Percentiles rank a stretch among this genome's conserved stretches.
These are phyloP conservation scores for Trichoderma sp. DNA, from an alignment of 2,329 filamentous ascomycete genomes.

Conservation along the genomic window DNA sequence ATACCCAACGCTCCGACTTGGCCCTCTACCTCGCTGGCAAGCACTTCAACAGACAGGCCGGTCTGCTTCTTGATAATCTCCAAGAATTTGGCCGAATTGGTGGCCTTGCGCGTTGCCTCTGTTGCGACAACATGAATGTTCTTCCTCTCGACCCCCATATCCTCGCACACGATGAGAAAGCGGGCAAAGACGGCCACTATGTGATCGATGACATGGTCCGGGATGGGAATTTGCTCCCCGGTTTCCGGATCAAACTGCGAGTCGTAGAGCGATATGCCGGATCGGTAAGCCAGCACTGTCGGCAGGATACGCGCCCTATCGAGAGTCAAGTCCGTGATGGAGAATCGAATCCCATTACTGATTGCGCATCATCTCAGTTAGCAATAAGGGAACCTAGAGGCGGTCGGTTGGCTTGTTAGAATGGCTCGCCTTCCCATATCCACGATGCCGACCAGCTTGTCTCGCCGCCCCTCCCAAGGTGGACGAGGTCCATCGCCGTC, in stretches of 20 bases:
- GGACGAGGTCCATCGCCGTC: slow-evolving; percentile 29
- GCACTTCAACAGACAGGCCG: slow-evolving; percentile 61
- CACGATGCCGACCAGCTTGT: slow-evolving; percentile 40
- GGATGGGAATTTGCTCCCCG: slow-evolving; percentile 39
- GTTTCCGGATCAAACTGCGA: slow-evolving; percentile 39
- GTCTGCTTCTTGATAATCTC: slow-evolving; percentile 54
- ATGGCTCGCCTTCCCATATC: slow-evolving; percentile 42
- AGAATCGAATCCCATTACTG: slow-evolving; percentile 73
- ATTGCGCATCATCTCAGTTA: slow-evolving; percentile 15
- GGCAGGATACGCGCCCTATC: slow-evolving; percentile 64
- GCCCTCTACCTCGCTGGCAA: slow-evolving; percentile 68
- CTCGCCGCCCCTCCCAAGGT: slow-evolving; percentile 39
- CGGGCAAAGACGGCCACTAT: slow-evolving; percentile 37
- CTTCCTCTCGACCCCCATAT: slow-evolving; percentile 35
- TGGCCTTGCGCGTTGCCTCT: slow-evolving; percentile 39
- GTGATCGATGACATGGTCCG: slow-evolving; percentile 35
- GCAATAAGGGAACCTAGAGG: neutral
- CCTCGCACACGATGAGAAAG: slow-evolving; percentile 37
- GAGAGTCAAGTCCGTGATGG: slow-evolving; percentile 52
- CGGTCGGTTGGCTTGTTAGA: neutral
- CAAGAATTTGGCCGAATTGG: slow-evolving; percentile 38
- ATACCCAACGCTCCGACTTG: slow-evolving; percentile 66
- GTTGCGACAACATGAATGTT: slow-evolving; percentile 40
- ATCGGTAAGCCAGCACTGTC: slow-evolving; percentile 40
- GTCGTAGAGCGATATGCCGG: slow-evolving; percentile 40